Evolutionary conservation across 495 filamentous ascomycete genomes (phyloP).

Genomic region (Parathielavia appendiculata): DNA sequence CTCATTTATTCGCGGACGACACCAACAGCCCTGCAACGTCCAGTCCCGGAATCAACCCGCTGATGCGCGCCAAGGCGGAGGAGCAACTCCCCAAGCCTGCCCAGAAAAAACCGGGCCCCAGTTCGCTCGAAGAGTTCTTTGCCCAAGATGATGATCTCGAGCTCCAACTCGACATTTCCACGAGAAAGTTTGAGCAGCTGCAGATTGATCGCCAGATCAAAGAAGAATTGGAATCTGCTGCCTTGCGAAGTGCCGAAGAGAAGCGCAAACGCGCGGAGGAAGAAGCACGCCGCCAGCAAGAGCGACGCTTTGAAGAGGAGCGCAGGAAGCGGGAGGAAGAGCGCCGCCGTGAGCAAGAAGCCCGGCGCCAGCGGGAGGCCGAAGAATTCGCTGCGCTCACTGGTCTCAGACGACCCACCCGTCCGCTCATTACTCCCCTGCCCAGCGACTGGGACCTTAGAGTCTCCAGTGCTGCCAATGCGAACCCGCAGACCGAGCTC

Average conservation of each 20-base stretch:
- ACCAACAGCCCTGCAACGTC: not conserved
- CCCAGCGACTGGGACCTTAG: constrained; percentile 30
- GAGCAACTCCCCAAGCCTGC: constrained; percentile 1
- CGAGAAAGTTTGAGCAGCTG: constrained; percentile 16
- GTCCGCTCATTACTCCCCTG: constrained; percentile 28
- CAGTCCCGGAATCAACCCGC: not conserved
- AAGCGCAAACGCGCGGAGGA: constrained; percentile 16
- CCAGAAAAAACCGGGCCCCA: not conserved
- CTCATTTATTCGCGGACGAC: not conserved
- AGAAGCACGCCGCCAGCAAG: constrained; percentile 16
- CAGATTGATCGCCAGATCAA: constrained; percentile 20
- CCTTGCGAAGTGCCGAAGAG: constrained; percentile 12
- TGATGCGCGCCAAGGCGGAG: constrained; percentile 4
- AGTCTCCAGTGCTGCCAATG: constrained; percentile 16
- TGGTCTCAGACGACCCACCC: constrained; percentile 18
- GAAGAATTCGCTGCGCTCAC: constrained; percentile 11
- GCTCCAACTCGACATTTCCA: not conserved
- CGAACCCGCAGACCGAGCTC: constrained; percentile 19
- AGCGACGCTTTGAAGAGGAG: constrained; percentile 21
- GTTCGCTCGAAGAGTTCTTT: constrained; percentile 9
- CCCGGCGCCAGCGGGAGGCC: constrained; percentile 10
- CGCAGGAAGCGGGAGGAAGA: constrained; percentile 12
- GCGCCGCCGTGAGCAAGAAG: constrained; percentile 4
- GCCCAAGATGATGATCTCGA: constrained; percentile 17
- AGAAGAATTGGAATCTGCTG: constrained; percentile 12